A percentile compares a stretch with the other conserved stretches of the same genome.
These are phyloP conservation scores for Blastomyces gilchristii DNA, from an alignment of 2,329 filamentous ascomycete genomes.

Conservation along the genomic window DNA sequence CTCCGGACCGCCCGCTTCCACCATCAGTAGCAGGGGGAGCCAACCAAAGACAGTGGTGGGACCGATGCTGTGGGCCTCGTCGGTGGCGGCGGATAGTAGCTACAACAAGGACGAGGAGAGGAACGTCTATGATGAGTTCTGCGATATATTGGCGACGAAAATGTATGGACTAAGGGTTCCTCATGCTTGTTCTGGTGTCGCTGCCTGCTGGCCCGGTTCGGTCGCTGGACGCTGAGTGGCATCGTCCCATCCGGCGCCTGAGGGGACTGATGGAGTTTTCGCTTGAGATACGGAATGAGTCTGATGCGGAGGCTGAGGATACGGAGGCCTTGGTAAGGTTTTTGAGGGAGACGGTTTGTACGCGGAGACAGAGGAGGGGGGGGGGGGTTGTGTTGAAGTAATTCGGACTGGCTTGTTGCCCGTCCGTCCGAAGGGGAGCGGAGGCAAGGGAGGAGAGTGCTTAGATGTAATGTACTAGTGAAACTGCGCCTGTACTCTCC, in stretches of 20 bases:
- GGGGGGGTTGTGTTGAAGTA: background rate
- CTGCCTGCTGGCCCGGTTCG: background rate
- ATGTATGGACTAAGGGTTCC: background rate
- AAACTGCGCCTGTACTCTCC: background rate
- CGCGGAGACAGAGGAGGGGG: background rate
- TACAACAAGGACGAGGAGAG: background rate
- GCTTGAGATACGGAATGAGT: conserved; percentile 4
- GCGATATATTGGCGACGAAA: background rate
- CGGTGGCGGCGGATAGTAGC: background rate
- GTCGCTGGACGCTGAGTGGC: background rate
- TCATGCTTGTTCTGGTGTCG: conserved; percentile 1
- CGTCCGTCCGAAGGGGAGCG: too few species aligned
- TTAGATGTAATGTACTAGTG: background rate
- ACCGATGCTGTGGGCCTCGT: background rate
- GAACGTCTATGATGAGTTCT: background rate
- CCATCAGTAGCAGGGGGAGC: background rate
- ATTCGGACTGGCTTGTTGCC: too few species aligned
- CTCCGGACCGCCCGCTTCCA: background rate
- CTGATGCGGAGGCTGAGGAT: conserved; percentile 2
- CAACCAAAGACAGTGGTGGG: background rate
- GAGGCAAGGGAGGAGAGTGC: too few species aligned
- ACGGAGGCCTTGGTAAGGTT: background rate
- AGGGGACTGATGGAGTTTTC: background rate
- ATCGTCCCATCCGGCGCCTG: background rate
- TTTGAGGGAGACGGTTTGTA: background rate